A percentile compares a stretch with the other conserved stretches of the same genome.
These are phyloP conservation scores for Chrysoporthe cubensis DNA, from an alignment of 2,329 filamentous ascomycete genomes.

Conservation along the genomic window DNA sequence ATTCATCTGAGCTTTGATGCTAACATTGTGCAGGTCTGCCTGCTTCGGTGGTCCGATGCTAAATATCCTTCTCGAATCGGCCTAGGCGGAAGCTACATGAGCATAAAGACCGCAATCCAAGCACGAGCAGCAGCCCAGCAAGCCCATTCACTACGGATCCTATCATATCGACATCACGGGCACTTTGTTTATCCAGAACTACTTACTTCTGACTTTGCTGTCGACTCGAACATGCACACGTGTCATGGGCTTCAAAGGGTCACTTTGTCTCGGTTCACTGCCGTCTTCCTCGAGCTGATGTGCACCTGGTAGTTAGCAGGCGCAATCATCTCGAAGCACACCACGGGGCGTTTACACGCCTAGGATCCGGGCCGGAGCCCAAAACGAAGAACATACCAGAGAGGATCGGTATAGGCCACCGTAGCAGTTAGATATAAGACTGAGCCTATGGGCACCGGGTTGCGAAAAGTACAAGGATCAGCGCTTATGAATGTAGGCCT, in stretches of 20 bases:
- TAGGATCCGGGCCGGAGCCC: neutral
- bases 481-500: constrained; percentile 73
- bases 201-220: constrained; percentile 61
- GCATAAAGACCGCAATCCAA: constrained; percentile 67
- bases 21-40: constrained; percentile 61
- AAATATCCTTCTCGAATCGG: constrained; percentile 93
- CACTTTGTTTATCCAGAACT: constrained; percentile 72
- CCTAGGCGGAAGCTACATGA: constrained; percentile 88
- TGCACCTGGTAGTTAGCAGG: neutral
- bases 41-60: constrained; percentile 99
- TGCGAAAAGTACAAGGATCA: constrained; percentile 75
- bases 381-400: constrained; percentile 29
- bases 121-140: constrained; percentile 69
- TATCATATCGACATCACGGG: constrained; percentile 85
- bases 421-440: constrained; percentile 75
- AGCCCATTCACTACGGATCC: constrained; percentile 68
- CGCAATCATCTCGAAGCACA: too few relatives aligned
- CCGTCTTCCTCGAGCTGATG: constrained; percentile 47
- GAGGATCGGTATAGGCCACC: constrained; percentile 72
- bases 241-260: constrained; percentile 38
- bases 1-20: neutral
- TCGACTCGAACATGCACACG: constrained; percentile 73
- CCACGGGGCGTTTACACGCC: neutral
- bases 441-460: constrained; percentile 74
- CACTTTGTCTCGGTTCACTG: constrained; percentile 43